Conservation (phyloP, 805 yeast species). For the Candida sonorensis region DNA sequence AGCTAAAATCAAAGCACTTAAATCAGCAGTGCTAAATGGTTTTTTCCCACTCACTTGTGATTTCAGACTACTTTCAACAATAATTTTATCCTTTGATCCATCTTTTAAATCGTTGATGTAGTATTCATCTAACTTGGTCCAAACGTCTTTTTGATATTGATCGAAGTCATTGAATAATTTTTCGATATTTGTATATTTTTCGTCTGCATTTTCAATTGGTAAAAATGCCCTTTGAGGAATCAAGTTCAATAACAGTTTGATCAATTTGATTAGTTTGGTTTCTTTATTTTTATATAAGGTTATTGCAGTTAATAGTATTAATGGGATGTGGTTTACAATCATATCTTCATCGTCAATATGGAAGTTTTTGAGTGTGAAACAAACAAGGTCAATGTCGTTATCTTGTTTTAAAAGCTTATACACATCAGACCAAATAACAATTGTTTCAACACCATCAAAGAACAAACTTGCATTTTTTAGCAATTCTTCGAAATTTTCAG, state of each 20-base stretch:
- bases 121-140: no score
- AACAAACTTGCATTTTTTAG: constrained; percentile 57
- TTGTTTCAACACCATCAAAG: constrained; percentile 82
- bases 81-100: no score
- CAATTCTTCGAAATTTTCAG: constrained; percentile 35
- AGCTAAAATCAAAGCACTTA: constrained; percentile 35
- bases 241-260: constrained; percentile 38
- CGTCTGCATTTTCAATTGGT: constrained; percentile 41
- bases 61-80: no score
- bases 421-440: constrained; percentile 67
- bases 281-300: constrained; percentile 18
- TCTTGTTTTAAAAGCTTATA: no score
- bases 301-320: constrained; percentile 48
- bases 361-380: constrained; percentile 57
- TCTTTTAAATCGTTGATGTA: no score
- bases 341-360: constrained; percentile 85
- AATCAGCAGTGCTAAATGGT: constrained; percentile 38
- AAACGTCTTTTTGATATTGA: constrained; percentile 7
- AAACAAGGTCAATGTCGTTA: constrained; percentile 44
- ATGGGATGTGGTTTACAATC: constrained; percentile 68
- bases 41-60: no score
- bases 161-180: constrained; percentile 5
- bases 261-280: constrained; percentile 35
- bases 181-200: constrained; percentile 5
- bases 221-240: constrained; percentile 61